phyloP scores from a whole-genome alignment of 768 basidiomycete genomes.

The Xanthoconium stramineum region DNA sequence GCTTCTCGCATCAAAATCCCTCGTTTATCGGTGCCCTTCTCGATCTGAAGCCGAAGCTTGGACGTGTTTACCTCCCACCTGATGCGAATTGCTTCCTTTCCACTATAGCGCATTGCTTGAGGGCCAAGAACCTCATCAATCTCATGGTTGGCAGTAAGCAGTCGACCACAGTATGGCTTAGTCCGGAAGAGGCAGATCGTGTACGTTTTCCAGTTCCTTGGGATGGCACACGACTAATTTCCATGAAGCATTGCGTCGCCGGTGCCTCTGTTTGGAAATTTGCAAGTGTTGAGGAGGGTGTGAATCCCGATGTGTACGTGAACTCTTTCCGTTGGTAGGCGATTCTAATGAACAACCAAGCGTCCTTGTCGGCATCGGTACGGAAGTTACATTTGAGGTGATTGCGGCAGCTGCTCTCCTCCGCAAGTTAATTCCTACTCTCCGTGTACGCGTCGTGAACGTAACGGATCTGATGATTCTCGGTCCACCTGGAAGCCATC shows the following conservation, averaged over 20 bases:
- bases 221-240: neutral
- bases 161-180: conserved; percentile 75
- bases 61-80: conserved; percentile 83
- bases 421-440: conserved; percentile 59
- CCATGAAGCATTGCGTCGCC: conserved; percentile 69
- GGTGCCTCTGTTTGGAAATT: conserved; percentile 88
- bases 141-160: conserved; percentile 89
- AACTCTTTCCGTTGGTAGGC: neutral
- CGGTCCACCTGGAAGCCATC: conserved; percentile 63
- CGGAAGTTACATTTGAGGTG: conserved; percentile 86
- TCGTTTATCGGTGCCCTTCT: conserved; percentile 86
- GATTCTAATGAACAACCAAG: conserved; percentile 29
- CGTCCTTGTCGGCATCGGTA: conserved; percentile 83
- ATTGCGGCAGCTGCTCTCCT: conserved; percentile 82
- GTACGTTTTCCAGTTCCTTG: conserved; percentile 31
- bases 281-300: conserved; percentile 69
- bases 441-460: conserved; percentile 85
- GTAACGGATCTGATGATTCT: conserved; percentile 90
- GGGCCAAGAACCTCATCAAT: conserved; percentile 83
- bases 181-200: conserved; percentile 68
- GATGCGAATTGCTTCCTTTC: conserved; percentile 86
- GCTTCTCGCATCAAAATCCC: conserved; percentile 87
- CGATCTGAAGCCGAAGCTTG: conserved; percentile 65
- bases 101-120: conserved; percentile 78
- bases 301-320: conserved; percentile 66